Evolutionary conservation across 2,329 filamentous ascomycete genomes (phyloP).

Genomic region (Apiospora rasikravindrae): DNA sequence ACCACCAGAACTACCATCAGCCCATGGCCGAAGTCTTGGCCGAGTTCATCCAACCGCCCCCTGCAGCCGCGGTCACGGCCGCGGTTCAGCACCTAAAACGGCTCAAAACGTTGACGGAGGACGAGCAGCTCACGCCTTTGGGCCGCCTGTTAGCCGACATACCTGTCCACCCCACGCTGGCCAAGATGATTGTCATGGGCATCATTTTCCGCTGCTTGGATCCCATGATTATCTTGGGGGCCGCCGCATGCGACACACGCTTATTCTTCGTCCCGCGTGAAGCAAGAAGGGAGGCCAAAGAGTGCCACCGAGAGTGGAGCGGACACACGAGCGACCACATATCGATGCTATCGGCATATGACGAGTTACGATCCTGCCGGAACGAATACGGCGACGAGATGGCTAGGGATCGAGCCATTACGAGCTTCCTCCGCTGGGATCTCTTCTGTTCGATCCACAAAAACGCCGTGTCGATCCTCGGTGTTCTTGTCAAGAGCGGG

Average conservation of each 20-base stretch:
- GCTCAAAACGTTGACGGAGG: slow-evolving; percentile 47
- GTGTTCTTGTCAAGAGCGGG: slow-evolving; percentile 38
- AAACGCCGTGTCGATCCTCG: slow-evolving; percentile 11
- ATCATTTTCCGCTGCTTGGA: slow-evolving; percentile 57
- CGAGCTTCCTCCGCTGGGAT: slow-evolving; percentile 35
- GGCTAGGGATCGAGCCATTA: neutral
- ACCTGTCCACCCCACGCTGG: slow-evolving; percentile 49
- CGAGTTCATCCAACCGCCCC: slow-evolving; percentile 51
- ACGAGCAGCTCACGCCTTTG: slow-evolving; percentile 50
- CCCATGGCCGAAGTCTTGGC: slow-evolving; percentile 47
- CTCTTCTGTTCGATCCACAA: neutral
- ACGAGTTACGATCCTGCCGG: neutral
- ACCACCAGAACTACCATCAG: slow-evolving; percentile 41
- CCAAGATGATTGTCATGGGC: slow-evolving; percentile 56
- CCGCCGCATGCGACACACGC: slow-evolving; percentile 19
- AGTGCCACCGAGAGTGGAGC: neutral
- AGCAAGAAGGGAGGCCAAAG: neutral
- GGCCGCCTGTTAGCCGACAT: slow-evolving; percentile 49
- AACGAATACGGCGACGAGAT: neutral
- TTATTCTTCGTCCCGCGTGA: slow-evolving; percentile 17
- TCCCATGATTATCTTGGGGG: slow-evolving; percentile 51
- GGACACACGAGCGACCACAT: slow-evolving; percentile 28
- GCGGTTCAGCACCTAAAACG: slow-evolving; percentile 45
- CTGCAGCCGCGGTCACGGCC: slow-evolving; percentile 39
- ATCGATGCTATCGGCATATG: slow-evolving; percentile 41